Evolutionary conservation across 2,329 filamentous ascomycete species (phyloP).

Genomic region (Talaromyces marneffei): DNA sequence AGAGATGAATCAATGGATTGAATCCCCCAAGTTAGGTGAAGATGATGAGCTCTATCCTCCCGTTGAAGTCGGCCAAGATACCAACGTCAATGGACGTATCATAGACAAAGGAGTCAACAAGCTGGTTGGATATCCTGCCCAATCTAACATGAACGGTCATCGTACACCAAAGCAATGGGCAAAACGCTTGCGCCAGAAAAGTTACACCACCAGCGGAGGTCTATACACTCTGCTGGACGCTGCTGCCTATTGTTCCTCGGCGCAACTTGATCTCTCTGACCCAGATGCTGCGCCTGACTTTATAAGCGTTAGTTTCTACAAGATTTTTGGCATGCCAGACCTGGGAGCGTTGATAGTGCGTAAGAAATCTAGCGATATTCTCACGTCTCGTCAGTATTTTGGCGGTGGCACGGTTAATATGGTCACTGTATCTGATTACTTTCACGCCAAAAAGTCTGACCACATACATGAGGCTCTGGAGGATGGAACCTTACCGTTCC

Average conservation of each 20-base stretch:
- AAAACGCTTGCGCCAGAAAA: constrained; percentile 38
- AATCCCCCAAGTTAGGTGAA: neutral
- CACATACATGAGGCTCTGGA: constrained; percentile 76
- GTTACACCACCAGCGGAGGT: constrained; percentile 26
- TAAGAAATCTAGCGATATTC: constrained; percentile 58
- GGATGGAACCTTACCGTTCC: constrained; percentile 85
- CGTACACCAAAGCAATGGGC: constrained; percentile 69
- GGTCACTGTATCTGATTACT: constrained; percentile 70
- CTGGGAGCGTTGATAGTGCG: constrained; percentile 78
- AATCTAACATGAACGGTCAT: constrained; percentile 86
- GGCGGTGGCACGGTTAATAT: constrained; percentile 92
- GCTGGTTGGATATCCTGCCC: constrained; percentile 77
- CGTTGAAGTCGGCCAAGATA: constrained; percentile 25
- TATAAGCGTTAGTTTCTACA: constrained; percentile 81
- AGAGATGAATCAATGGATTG: constrained; percentile 61
- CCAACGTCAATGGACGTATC: constrained; percentile 1
- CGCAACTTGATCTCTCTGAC: constrained; percentile 65
- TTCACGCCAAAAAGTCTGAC: constrained; percentile 70
- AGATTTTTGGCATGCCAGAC: constrained; percentile 94
- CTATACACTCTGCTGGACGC: constrained; percentile 73
- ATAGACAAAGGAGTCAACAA: constrained; percentile 18
- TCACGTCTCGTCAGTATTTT: constrained; percentile 71
- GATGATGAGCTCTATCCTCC: neutral
- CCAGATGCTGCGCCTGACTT: constrained; percentile 68
- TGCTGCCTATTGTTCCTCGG: constrained; percentile 72